Conservation (phyloP, 2,329 filamentous ascomycete species). For the Rosellinia necatrix region DNA sequence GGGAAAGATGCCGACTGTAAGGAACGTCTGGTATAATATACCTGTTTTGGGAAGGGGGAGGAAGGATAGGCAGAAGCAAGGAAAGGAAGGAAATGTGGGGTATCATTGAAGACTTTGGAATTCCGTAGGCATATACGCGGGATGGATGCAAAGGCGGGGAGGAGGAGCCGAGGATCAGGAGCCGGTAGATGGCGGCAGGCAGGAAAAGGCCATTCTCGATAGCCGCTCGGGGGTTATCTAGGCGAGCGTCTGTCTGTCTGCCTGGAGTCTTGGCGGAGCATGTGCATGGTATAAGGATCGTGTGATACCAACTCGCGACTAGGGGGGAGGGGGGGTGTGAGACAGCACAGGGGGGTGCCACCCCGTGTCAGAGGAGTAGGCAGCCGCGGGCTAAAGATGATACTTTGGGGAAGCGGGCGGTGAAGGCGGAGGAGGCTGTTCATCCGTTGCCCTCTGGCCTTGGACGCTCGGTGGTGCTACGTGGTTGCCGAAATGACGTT, state of each 20-base stretch:
- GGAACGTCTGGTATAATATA: not conserved
- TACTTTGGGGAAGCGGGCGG: not conserved
- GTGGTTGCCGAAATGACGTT: not conserved
- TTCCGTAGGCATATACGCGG: too few species aligned
- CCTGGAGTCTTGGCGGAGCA: constrained; percentile 1
- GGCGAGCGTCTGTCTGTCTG: constrained; percentile 6
- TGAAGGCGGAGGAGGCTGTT: not conserved
- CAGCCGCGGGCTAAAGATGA: constrained; percentile 5
- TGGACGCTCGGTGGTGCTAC: not conserved
- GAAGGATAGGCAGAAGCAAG: too few species aligned
- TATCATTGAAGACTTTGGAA: too few species aligned
- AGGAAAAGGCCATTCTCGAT: not conserved
- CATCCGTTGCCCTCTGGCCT: not conserved
- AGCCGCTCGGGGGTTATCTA: too few species aligned
- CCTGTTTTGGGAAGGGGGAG: not conserved
- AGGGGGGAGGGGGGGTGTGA: not conserved
- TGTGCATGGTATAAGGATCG: constrained; percentile 8
- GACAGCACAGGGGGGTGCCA: not conserved
- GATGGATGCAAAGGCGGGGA: not conserved
- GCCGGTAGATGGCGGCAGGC: too few species aligned
- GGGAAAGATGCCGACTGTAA: not conserved
- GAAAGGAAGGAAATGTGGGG: too few species aligned
- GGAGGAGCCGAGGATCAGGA: not conserved
- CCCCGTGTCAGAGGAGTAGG: constrained; percentile 8
- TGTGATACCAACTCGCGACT: constrained; percentile 7